Conservation (phyloP, 2,329 filamentous ascomycete genomes). For the Aspergillus viridinutans region DNA sequence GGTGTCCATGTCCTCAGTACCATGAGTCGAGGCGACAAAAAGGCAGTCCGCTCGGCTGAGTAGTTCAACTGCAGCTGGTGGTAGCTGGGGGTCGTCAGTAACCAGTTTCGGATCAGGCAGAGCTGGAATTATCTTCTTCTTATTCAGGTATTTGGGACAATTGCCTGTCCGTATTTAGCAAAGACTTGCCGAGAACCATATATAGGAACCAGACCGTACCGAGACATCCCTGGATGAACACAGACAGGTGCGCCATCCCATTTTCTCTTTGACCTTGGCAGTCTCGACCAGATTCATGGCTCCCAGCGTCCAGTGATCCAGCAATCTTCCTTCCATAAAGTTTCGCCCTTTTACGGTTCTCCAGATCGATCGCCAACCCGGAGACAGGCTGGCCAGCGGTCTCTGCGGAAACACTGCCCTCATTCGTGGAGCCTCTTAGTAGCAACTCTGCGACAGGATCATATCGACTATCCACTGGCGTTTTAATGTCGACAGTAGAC, state of each 20-base stretch:
- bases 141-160: conserved; percentile 83
- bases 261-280: conserved; percentile 5
- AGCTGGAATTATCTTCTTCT: conserved; percentile 58
- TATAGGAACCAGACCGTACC: conserved; percentile 34
- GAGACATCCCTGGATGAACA: conserved; percentile 67
- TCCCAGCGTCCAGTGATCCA: conserved; percentile 46
- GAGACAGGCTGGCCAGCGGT: conserved; percentile 51
- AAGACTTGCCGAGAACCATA: neutral
- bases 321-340: conserved; percentile 66
- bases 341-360: conserved; percentile 68
- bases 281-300: conserved; percentile 15
- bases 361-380: conserved; percentile 60
- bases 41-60: conserved; percentile 67
- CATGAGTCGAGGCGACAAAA: conserved; percentile 68
- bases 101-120: conserved; percentile 51
- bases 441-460: conserved; percentile 69
- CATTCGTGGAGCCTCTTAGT: conserved; percentile 45
- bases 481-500: conserved; percentile 60
- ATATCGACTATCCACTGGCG: conserved; percentile 54
- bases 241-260: conserved; percentile 52
- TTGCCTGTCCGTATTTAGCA: conserved; percentile 52
- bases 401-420: conserved; percentile 32
- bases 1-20: conserved; percentile 68
- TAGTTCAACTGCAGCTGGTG: conserved; percentile 54
- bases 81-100: conserved; percentile 47